Evolutionary conservation across 441 rosid species (phyloP).

Genomic region (Sinapis alba): DNA sequence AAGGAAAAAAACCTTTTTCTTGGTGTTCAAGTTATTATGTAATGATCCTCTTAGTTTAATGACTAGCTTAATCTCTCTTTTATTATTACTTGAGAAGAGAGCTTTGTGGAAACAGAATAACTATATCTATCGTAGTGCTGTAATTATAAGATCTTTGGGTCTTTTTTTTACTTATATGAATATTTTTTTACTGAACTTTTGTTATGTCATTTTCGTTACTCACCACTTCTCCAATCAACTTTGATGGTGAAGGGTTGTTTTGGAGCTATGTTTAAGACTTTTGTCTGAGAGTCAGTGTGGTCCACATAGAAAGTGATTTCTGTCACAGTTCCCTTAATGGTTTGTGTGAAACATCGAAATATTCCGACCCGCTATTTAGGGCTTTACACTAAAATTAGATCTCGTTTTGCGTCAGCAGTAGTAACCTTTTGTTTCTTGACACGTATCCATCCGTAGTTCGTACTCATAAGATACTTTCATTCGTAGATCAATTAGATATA

Average conservation of each 20-base stretch:
- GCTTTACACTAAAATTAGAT: slow-evolving; percentile 36
- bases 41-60: slow-evolving; percentile 41
- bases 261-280: slow-evolving; percentile 24
- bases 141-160: slow-evolving; percentile 43
- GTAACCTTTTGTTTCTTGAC: slow-evolving; percentile 1
- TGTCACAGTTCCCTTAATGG: slow-evolving; percentile 17
- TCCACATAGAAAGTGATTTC: slow-evolving; percentile 35
- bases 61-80: slow-evolving; percentile 28
- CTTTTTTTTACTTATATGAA: slow-evolving; percentile 28
- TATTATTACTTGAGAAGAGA: slow-evolving; percentile 23
- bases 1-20: slow-evolving; percentile 27
- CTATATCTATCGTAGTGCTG: slow-evolving; percentile 35
- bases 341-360: slow-evolving; percentile 37
- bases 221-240: slow-evolving; percentile 26
- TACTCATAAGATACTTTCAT: slow-evolving; percentile 22
- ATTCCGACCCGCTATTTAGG: slow-evolving; percentile 40
- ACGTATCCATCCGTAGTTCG: slow-evolving; percentile 34
- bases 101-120: slow-evolving; percentile 30
- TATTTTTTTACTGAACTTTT: slow-evolving; percentile 18
- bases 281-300: slow-evolving; percentile 27
- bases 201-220: slow-evolving; percentile 18
- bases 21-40: slow-evolving; percentile 42
- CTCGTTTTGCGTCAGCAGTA: slow-evolving; percentile 35
- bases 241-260: slow-evolving; percentile 31
- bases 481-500: slow-evolving; percentile 17